phyloP scores from a whole-genome alignment of 2,329 filamentous ascomycete genomes.

The Bipolaris victoriae region DNA sequence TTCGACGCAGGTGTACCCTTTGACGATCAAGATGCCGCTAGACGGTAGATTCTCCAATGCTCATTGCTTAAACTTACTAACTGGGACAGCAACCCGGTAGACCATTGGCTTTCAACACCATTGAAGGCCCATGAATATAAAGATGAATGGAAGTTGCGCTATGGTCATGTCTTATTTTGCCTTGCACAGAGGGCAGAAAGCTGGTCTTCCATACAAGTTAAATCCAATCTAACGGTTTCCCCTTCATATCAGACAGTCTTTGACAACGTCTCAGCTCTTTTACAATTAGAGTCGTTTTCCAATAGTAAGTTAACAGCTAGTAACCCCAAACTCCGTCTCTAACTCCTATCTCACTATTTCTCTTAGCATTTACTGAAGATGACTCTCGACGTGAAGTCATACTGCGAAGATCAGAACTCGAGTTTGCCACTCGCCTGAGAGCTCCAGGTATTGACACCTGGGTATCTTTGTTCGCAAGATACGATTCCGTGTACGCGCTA shows the following conservation, averaged over 20 bases:
- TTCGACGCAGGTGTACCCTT: neutral
- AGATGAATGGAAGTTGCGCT: too few species aligned
- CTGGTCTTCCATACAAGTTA: neutral
- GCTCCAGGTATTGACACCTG: neutral
- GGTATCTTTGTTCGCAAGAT: neutral
- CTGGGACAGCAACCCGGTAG: neutral
- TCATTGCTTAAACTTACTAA: neutral
- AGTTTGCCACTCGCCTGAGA: neutral
- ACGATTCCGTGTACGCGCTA: neutral
- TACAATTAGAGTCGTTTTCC: neutral
- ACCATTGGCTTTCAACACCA: neutral
- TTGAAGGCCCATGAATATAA: too few species aligned
- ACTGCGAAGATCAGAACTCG: neutral
- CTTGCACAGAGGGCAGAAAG: neutral
- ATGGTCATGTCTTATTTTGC: neutral
- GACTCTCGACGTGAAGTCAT: neutral
- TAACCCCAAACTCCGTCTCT: too few species aligned
- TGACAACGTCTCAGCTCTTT: neutral
- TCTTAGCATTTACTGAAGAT: neutral
- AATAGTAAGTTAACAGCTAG: neutral
- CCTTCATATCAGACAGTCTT: too few species aligned
- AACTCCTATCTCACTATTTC: neutral
- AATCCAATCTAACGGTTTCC: too few species aligned
- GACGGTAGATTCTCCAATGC: neutral
- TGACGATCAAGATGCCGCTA: neutral